Base-by-base conservation (phyloP, 73 alveolate genomes). In the Paramecium sexaurelia region DNA sequence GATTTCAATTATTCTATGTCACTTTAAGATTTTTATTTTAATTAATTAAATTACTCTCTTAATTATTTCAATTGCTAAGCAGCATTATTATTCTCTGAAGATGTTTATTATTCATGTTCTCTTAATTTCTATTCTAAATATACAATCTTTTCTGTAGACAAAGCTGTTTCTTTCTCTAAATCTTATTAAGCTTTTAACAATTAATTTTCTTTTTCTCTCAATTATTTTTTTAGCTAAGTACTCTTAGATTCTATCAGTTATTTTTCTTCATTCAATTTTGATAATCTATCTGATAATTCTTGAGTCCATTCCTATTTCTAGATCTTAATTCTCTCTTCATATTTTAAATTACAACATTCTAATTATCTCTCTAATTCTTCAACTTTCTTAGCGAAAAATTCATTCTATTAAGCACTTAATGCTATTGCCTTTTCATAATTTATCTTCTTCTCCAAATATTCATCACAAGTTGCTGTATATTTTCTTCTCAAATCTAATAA, bases 1-100 rank as follows among this genome's bases (percentile, higher is more conserved):
- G 88, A 87, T 87, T 68, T 87, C 8, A 67, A 33, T 37, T 66
- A 36, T 68, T 87, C 93, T 11, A 68, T 87, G 10, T 87, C 93
- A 29, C 22, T 43, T 69, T 40, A 40, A 1, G 89, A 75, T 37
- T 20, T 75, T 1, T 9, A 40, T 75, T 43, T 75, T 6, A 40
- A 20, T 40, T 7, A 1, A 27, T 11, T 27, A 40, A 75, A 43
- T 75, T 37, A 40, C n/a, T 75, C 89, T 75, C 69, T 75, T 39
- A 75, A 40, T 0, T 35, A 35, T 75, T 40, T 75, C 17, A 75
- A 37, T 75, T 75, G 26, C 41, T 9, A 3, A 17, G 89, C 67
- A 17, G 89, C 39, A 40, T 29, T 75, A 8, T 13, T 75, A 27
- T 37, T 37, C 15, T 75, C 89, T 39, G 69, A 40, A 22, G 89